Base-by-base conservation (phyloP, 306 rosid species). In the Datisca glomerata region DNA sequence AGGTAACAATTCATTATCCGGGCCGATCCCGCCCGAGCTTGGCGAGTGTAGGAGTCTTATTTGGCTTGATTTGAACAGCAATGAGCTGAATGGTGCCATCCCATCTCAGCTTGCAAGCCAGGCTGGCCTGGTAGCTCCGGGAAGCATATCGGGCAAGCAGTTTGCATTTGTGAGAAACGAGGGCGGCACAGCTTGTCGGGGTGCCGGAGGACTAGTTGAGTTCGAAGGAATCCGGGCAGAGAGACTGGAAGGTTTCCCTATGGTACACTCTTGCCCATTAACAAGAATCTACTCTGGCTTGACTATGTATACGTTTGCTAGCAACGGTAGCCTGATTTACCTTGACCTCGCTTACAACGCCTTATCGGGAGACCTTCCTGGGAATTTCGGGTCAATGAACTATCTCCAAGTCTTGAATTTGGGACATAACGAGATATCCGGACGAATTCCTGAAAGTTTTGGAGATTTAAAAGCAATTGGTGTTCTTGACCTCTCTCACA, bases 161-260 rank as follows among this genome's bases (percentile, higher is more conserved):
- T 81, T 73, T 74, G 93, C 63, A 28, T 81, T 77, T 48, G 78
- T 81, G 24, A 81, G 86, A 59, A 81, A 77, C 41, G 93, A 81
- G 51, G 93, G 86, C 2, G 85, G 93, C 29, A 74, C 83, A 32
- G 68, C 68, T 37, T 81, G 93, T 44, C 59, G 83, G 63, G 93
- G 93, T 11, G 86, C 93, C 2, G 93, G 93, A 41, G 86, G 93
- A 19, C 59, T 81, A 10, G 71, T 81, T 41, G 86, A 77, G 33
- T 73, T 81, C 45, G 80, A 65, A 36, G 93, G 76, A 24, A 59
- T 81, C 15, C 65, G 80, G 14, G 53, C 33, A 0, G 78, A 57
- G 60, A 71, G 75, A 48, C 62, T 77, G 14, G 80, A 77, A 57
- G 49, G 32, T 10, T 71, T 65, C 61, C 83, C 86, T 17, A 71